A percentile compares a stretch with the other conserved stretches of the same genome.
These are phyloP conservation scores for Malus hybrid DNA, from an alignment of 331 rosid genomes.

Conservation along the genomic window DNA sequence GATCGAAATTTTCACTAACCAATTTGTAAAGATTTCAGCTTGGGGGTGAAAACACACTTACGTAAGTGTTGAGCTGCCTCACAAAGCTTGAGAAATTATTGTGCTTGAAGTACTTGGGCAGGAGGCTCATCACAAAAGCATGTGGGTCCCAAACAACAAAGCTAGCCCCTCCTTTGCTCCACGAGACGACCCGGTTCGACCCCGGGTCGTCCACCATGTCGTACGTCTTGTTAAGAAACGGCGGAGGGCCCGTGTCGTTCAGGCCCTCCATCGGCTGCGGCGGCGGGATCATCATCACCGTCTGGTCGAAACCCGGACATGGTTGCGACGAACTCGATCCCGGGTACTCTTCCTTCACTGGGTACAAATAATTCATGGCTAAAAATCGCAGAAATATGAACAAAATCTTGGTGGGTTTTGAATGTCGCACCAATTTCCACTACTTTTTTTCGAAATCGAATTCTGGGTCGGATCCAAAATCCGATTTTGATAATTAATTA, in stretches of 20 bases:
- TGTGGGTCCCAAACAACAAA: slow-evolving; percentile 86
- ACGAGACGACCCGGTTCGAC: slow-evolving; percentile 54
- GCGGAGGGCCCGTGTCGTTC: slow-evolving; percentile 72
- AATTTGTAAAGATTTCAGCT: neutral
- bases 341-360: slow-evolving; percentile 45
- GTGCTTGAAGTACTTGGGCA: slow-evolving; percentile 83
- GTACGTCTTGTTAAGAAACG: slow-evolving; percentile 73
- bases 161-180: slow-evolving; percentile 66
- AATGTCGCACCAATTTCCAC: neutral
- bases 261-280: slow-evolving; percentile 86
- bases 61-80: slow-evolving; percentile 86
- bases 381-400: neutral
- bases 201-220: slow-evolving; percentile 72
- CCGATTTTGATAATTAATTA: neutral
- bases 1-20: neutral
- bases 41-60: slow-evolving; percentile 29
- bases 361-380: slow-evolving; percentile 38
- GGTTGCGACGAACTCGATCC: slow-evolving; percentile 25
- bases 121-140: slow-evolving; percentile 54
- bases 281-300: slow-evolving; percentile 20
- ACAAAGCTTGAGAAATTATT: slow-evolving; percentile 94
- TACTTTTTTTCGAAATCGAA: neutral
- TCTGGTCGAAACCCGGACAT: slow-evolving; percentile 4
- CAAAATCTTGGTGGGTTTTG: neutral
- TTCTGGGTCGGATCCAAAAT: neutral